phyloP scores from a whole-genome alignment of 129 eudicot genomes.

The Flaveria bidentis region DNA sequence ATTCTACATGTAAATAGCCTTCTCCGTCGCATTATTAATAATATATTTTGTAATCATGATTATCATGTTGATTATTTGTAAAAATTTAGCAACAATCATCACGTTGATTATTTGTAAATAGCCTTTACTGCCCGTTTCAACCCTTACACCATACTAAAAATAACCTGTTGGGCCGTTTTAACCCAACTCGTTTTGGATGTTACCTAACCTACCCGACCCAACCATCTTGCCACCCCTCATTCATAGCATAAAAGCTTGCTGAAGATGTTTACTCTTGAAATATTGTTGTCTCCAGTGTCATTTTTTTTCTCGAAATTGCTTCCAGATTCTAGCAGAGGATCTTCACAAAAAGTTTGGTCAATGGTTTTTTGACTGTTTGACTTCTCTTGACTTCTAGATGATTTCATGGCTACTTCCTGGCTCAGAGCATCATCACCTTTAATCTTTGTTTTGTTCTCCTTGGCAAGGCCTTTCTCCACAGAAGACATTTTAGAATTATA shows the following conservation, averaged over 20 bases:
- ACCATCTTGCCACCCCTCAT: background rate
- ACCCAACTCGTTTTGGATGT: background rate
- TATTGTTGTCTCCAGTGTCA: conserved; percentile 13
- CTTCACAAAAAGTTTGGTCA: conserved; percentile 12
- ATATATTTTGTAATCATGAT: background rate
- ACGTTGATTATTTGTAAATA: no score
- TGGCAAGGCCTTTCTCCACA: conserved; percentile 26
- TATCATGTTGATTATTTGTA: background rate
- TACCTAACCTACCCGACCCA: background rate
- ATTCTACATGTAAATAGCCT: background rate
- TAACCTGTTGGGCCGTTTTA: background rate
- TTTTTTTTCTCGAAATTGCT: conserved; percentile 4
- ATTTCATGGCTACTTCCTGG: conserved; percentile 15
- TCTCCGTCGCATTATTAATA: background rate
- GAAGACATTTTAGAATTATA: conserved; percentile 34
- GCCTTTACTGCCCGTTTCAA: background rate
- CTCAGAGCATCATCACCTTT: conserved; percentile 23
- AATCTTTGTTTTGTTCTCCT: conserved; percentile 18
- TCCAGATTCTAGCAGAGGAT: conserved; percentile 13
- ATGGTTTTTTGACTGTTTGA: conserved; percentile 27
- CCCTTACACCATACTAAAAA: background rate
- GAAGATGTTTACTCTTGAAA: conserved; percentile 37
- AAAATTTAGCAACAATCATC: background rate
- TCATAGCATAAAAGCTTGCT: conserved; percentile 18
- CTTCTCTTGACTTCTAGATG: conserved; percentile 28